Conservation (phyloP, 139 green algal genomes). For the Chlamydomonas sp. region DNA sequence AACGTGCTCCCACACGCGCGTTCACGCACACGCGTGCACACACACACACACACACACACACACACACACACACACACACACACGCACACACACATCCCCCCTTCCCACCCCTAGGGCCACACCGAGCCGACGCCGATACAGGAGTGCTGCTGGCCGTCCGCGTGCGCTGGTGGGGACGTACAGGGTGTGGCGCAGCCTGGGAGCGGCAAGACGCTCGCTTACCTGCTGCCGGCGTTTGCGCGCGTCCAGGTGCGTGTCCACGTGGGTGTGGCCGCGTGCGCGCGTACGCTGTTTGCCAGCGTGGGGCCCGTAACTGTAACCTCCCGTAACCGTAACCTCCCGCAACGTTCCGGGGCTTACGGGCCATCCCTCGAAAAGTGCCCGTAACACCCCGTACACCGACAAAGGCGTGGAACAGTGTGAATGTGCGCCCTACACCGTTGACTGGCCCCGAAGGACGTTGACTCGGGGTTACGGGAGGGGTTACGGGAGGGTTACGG, state of each 20-base stretch:
- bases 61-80: background rate
- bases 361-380: too few relatives aligned
- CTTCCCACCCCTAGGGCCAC: slow-evolving; percentile 30
- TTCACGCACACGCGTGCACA: background rate
- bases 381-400: too few relatives aligned
- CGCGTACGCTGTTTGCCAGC: too few relatives aligned
- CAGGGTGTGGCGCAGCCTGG: slow-evolving; percentile 65
- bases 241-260: slow-evolving; percentile 22
- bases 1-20: background rate
- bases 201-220: slow-evolving; percentile 78
- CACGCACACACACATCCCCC: background rate
- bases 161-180: slow-evolving; percentile 30
- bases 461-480: too few relatives aligned
- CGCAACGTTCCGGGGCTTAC: too few relatives aligned
- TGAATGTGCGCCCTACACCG: too few relatives aligned
- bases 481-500: too few relatives aligned
- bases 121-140: slow-evolving; percentile 67
- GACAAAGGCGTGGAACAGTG: too few relatives aligned
- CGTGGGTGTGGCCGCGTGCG: too few relatives aligned
- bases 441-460: too few relatives aligned
- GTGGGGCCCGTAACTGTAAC: too few relatives aligned
- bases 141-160: slow-evolving; percentile 24
- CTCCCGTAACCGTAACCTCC: too few relatives aligned
- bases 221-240: slow-evolving; percentile 54
- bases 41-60: background rate